These are phyloP conservation scores for Herpetomonas muscarum DNA, from an alignment of 208 protist genomes.

Conservation along the genomic window DNA sequence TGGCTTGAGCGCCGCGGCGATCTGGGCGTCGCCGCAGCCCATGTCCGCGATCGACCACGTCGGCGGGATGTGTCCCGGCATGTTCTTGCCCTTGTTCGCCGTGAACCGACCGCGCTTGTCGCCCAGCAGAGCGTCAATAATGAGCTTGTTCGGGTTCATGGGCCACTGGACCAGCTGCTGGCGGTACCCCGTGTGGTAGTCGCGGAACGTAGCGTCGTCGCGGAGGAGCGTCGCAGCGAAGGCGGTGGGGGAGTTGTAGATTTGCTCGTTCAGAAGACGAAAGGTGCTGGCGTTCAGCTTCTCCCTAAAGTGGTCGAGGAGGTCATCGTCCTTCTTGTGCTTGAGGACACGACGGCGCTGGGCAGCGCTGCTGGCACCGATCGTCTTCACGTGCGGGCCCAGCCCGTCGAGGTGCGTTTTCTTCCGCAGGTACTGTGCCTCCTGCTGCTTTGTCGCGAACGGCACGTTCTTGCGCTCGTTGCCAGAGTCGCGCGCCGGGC, in stretches of 20 bases:
- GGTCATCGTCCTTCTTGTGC: slow-evolving; percentile 68
- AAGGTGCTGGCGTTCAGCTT: slow-evolving; percentile 84
- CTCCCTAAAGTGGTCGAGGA: slow-evolving; percentile 80
- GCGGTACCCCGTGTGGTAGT: slow-evolving; percentile 94
- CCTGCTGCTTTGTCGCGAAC: slow-evolving; percentile 54
- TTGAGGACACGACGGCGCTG: slow-evolving; percentile 75
- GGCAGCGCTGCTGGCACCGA: slow-evolving; percentile 70
- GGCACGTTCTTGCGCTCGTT: slow-evolving; percentile 76
- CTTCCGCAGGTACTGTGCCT: slow-evolving; percentile 46
- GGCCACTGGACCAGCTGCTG: slow-evolving; percentile 93
- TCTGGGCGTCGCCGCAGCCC: slow-evolving; percentile 93
- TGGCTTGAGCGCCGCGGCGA: slow-evolving; percentile 65
- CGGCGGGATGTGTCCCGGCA: slow-evolving; percentile 73
- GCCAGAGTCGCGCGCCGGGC: slow-evolving; percentile 48
- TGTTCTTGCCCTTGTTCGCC: slow-evolving; percentile 75
- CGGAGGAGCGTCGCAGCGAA: slow-evolving; percentile 75
- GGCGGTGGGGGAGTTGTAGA: slow-evolving; percentile 81
- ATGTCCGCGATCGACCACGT: slow-evolving; percentile 93
- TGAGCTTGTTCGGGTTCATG: slow-evolving; percentile 88
- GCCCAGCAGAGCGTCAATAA: slow-evolving; percentile 76
- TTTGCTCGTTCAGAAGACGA: slow-evolving; percentile 84
- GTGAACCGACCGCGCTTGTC: slow-evolving; percentile 76
- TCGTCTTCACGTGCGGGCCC: slow-evolving; percentile 20
- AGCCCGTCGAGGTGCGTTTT: slow-evolving; percentile 29
- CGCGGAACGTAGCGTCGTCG: slow-evolving; percentile 61